Evolutionary conservation across 345 rosid species (phyloP).

Genomic region (Clarkia xantiana): DNA sequence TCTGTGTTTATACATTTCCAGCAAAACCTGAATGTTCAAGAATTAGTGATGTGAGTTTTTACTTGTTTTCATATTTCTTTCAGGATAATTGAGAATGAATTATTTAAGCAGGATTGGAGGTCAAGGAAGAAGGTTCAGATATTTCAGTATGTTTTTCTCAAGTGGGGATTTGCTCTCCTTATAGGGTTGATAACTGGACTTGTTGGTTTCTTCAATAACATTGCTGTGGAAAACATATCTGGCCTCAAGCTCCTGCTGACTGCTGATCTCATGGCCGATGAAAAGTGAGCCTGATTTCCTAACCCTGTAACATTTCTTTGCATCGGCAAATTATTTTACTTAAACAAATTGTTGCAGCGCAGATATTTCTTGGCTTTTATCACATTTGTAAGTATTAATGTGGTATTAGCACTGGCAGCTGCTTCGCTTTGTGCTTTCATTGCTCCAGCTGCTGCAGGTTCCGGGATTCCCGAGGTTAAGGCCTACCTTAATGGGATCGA

Average conservation of each 20-base stretch:
- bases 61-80: not conserved
- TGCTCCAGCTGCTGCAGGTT: conserved; percentile 39
- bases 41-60: too few species aligned
- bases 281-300: conserved; percentile 14
- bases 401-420: conserved; percentile 20
- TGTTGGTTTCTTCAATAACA: conserved; percentile 23
- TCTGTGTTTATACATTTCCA: too few species aligned
- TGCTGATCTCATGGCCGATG: conserved; percentile 13
- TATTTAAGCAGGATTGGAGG: conserved; percentile 38
- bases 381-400: conserved; percentile 20
- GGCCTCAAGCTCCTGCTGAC: conserved; percentile 30
- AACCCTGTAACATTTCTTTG: not conserved
- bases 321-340: not conserved
- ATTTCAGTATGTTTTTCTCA: conserved; percentile 28
- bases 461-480: conserved; percentile 42
- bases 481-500: conserved; percentile 42
- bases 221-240: conserved; percentile 27
- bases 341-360: conserved; percentile 12
- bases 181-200: conserved; percentile 22
- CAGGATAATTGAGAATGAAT: conserved; percentile 32
- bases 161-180: conserved; percentile 26
- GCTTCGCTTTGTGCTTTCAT: conserved; percentile 27
- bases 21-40: too few species aligned
- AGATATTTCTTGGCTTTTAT: conserved; percentile 27
- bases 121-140: conserved; percentile 23